Conservation (phyloP, 805 yeast genomes). For the Suhomyces emberorum region DNA sequence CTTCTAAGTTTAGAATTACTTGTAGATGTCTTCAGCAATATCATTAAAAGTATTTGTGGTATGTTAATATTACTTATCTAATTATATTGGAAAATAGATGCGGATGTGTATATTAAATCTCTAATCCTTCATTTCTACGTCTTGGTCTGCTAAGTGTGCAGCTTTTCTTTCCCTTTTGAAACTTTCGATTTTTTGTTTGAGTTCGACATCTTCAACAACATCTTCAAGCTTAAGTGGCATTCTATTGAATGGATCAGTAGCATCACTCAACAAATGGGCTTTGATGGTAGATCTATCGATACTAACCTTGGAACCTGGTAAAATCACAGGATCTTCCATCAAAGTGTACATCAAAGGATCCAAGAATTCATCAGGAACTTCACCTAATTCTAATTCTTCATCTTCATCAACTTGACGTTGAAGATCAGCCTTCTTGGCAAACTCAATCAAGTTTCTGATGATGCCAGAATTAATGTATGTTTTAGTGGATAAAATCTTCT, state of each 20-base stretch:
- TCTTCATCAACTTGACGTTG: constrained; percentile 64
- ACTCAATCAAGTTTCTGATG: constrained; percentile 47
- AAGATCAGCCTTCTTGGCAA: constrained; percentile 64
- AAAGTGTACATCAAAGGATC: constrained; percentile 96
- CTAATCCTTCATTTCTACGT: constrained; percentile 19
- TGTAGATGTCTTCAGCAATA: too few species aligned
- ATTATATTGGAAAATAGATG: not conserved
- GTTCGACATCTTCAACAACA: constrained; percentile 72
- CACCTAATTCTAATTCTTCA: constrained; percentile 86
- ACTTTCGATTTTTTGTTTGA: constrained; percentile 56
- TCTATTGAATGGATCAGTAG: constrained; percentile 97
- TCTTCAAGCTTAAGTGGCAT: constrained; percentile 87
- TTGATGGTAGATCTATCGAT: constrained; percentile 91
- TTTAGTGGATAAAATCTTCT: constrained; percentile 54
- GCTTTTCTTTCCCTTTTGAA: constrained; percentile 49
- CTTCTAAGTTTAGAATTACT: constrained; percentile 6
- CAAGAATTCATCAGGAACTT: constrained; percentile 91
- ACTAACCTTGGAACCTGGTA: constrained; percentile 80
- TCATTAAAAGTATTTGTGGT: too few species aligned
- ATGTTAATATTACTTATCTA: not conserved
- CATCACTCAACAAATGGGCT: constrained; percentile 88
- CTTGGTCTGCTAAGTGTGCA: constrained; percentile 10
- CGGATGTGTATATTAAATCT: not conserved
- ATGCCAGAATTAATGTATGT: constrained; percentile 50
- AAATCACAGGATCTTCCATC: constrained; percentile 94